Conservation (phyloP, 139 green algal genomes). For the Pleodorina starrii region DNA sequence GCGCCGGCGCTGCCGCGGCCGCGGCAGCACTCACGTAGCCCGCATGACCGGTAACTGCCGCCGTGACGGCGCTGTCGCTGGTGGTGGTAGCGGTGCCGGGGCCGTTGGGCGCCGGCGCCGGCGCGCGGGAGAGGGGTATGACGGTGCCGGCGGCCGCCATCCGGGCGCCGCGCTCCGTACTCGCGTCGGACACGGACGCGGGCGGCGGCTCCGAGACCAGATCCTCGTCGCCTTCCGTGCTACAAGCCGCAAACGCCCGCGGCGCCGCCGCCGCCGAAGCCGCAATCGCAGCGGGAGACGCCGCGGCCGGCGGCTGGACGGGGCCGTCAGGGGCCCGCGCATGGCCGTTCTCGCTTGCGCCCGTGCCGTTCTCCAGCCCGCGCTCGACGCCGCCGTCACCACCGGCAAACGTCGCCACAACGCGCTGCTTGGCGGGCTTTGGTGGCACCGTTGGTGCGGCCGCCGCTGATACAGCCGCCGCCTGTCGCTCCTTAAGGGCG, state of each 20-base stretch:
- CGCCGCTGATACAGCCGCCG: neutral
- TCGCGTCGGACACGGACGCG: constrained; percentile 19
- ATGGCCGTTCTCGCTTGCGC: neutral
- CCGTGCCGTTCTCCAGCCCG: too few species aligned
- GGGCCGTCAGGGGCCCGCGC: neutral
- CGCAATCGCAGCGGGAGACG: neutral
- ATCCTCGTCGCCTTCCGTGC: constrained; percentile 42
- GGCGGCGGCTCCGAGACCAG: neutral
- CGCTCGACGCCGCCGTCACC: too few species aligned
- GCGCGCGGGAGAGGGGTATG: neutral
- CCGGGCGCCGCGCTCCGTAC: neutral
- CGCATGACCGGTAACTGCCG: too few species aligned
- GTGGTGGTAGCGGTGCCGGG: neutral
- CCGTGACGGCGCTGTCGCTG: neutral
- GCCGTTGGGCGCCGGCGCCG: too few species aligned
- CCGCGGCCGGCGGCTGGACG: neutral
- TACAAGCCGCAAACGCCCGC: constrained; percentile 16
- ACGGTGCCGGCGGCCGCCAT: constrained; percentile 29
- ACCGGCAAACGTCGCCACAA: neutral
- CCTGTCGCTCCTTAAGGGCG: neutral
- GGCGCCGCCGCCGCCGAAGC: neutral
- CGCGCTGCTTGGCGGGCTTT: neutral
- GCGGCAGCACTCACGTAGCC: too few species aligned
- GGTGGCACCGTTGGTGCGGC: neutral
- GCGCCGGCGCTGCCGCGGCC: too few species aligned